A percentile compares a stretch with the other conserved stretches of the same genome.
Conservation (phyloP, 306 rosid genomes). For the Trifolium repens region DNA sequence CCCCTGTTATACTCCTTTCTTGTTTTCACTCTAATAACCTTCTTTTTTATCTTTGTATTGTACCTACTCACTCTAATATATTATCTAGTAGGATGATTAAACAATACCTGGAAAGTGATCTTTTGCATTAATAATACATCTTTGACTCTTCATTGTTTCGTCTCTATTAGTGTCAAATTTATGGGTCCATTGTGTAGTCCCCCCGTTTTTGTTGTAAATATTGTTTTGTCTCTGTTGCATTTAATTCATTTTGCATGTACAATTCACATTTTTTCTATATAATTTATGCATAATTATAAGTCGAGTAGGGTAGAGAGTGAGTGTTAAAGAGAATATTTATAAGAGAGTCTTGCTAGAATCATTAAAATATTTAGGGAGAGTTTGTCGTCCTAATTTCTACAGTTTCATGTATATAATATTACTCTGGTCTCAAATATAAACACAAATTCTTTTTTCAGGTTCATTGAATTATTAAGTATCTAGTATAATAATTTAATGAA, state of each 20-base stretch:
- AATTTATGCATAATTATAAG: no score
- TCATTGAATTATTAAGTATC: no score
- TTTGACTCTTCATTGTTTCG: not conserved
- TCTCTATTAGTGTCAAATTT: not conserved
- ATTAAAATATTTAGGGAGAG: no score
- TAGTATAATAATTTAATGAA: no score
- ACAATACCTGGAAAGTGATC: not conserved
- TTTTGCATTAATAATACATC: not conserved
- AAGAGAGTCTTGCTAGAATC: no score
- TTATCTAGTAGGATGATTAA: not conserved
- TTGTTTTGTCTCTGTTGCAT: not conserved
- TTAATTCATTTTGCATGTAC: not conserved
- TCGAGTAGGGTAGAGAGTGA: no score
- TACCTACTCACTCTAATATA: not conserved
- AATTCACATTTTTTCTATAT: no score
- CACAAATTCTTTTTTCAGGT: no score
- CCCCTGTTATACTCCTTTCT: slow-evolving; percentile 16
- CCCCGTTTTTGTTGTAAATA: not conserved
- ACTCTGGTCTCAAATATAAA: no score
- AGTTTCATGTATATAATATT: no score
- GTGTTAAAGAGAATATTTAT: no score
- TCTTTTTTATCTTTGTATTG: not conserved
- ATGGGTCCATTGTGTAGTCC: not conserved
- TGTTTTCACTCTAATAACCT: not conserved
- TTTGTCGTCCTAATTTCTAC: no score